Evolutionary conservation across 148 eudicot species (phyloP), one percentile per base, ranked within the genome.

Genomic region (Arbutus unedo): DNA sequence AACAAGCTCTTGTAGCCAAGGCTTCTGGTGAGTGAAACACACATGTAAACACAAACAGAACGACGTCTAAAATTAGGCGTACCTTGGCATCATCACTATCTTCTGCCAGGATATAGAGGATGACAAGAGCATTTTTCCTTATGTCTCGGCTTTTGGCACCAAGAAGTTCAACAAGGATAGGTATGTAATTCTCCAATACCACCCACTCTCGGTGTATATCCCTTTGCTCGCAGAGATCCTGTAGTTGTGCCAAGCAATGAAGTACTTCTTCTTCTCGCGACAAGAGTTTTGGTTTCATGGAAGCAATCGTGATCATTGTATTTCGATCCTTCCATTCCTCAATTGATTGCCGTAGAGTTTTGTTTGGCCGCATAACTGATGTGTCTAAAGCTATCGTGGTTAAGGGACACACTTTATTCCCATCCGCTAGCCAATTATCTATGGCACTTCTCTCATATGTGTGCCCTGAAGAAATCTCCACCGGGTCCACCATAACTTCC

Each of bases 261-360:
- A 84, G 71, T 50, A 83, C 84, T 82, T 82, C 85, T 66, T 86
- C 88, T n/a, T 86, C 90, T 8, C 64, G 83, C 13, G 68, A 54
- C 18, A 68, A 74, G 48, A 88, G 84, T 83, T 64, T 82, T 64
- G 80, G 75, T 81, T 81, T 86, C 88, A 86, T 44, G 44, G 85
- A 84, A 77, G 82, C 89, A 48, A 88, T 78, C 44, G 77, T 62
- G 49, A 88, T 88, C 83, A 88, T 88, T 43, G 85, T 84, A 72
- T 88, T 88, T 56, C 88, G 77, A 19, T 86, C 88, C 82, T 81
- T 84, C 88, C 90, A 88, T 73, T 88, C 90, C 68, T 88, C 90
- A 67, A 88, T 88, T 54, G 89, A 88, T 62, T 88, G 88, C 83
- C 89, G 77, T 2, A 88, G 82, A 38, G 88, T 88, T 77, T 84